Evolutionary conservation across 2,329 filamentous ascomycete species (phyloP).

Genomic region (Pseudogymnoascus sp.): DNA sequence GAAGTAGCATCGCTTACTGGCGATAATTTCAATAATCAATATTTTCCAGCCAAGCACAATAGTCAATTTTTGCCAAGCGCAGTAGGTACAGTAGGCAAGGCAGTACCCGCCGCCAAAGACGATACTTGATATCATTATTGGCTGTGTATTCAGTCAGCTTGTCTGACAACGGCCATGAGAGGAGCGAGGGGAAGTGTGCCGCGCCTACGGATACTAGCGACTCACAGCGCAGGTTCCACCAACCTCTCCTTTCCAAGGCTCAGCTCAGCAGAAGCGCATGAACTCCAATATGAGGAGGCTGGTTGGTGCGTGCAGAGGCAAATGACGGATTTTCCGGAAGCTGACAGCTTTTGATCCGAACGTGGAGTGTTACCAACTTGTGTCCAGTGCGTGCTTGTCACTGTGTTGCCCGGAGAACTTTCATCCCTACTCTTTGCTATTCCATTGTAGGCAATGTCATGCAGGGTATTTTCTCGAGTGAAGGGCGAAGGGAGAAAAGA

Average conservation of each 20-base stretch:
- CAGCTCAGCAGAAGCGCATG: not conserved
- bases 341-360: not conserved
- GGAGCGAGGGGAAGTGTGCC: not conserved
- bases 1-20: not conserved
- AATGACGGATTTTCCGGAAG: not conserved
- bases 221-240: not conserved
- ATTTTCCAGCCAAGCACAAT: not conserved
- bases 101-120: not conserved
- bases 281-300: constrained; percentile 1
- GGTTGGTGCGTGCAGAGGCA: not conserved
- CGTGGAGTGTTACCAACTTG: not conserved
- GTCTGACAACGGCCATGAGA: not conserved
- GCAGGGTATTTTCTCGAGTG: too few species aligned
- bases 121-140: not conserved
- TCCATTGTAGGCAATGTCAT: not conserved
- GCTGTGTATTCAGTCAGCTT: not conserved
- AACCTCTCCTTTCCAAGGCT: not conserved
- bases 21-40: not conserved
- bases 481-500: too few species aligned
- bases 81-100: not conserved
- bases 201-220: not conserved
- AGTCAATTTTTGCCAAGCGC: not conserved
- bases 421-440: not conserved
- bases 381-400: not conserved
- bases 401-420: not conserved